These are phyloP conservation scores for Sugiyamaella chiloensis DNA, from an alignment of 805 yeast species.

Conservation along the genomic window DNA sequence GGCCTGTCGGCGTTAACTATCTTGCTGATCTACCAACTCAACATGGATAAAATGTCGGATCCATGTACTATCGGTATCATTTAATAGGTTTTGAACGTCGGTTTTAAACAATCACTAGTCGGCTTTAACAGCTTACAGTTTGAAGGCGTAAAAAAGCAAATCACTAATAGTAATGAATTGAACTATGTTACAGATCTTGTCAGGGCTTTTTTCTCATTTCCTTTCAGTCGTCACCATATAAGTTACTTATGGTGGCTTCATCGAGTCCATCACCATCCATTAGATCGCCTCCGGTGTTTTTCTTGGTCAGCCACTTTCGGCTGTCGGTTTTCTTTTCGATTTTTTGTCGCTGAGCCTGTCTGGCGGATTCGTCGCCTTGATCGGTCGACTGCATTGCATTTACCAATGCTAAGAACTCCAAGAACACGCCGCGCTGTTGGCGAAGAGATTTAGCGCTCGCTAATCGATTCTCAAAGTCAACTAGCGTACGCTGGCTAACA, in stretches of 20 bases:
- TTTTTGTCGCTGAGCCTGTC: conserved; percentile 31
- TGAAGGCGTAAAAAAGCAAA: too few relatives aligned
- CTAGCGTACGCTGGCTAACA: conserved; percentile 53
- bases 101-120: too few relatives aligned
- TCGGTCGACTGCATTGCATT: conserved; percentile 39
- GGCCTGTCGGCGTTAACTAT: too few relatives aligned
- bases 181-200: too few relatives aligned
- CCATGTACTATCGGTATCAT: too few relatives aligned
- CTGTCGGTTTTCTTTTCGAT: conserved; percentile 15
- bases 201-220: too few relatives aligned
- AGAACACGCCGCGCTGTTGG: conserved; percentile 75
- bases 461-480: conserved; percentile 60
- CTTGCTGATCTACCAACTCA: too few relatives aligned
- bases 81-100: too few relatives aligned
- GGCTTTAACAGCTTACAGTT: too few relatives aligned
- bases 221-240: conserved; percentile 23
- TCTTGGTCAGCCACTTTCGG: conserved; percentile 20
- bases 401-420: conserved; percentile 69
- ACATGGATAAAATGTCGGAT: too few relatives aligned
- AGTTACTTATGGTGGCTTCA: conserved; percentile 19
- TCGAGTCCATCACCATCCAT: conserved; percentile 28
- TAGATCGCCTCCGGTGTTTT: conserved; percentile 23
- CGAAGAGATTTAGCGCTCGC: conserved; percentile 61
- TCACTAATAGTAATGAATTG: too few relatives aligned
- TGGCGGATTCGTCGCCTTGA: conserved; percentile 40